Conservation (phyloP, 768 basidiomycete species). For the Panus rudis region DNA sequence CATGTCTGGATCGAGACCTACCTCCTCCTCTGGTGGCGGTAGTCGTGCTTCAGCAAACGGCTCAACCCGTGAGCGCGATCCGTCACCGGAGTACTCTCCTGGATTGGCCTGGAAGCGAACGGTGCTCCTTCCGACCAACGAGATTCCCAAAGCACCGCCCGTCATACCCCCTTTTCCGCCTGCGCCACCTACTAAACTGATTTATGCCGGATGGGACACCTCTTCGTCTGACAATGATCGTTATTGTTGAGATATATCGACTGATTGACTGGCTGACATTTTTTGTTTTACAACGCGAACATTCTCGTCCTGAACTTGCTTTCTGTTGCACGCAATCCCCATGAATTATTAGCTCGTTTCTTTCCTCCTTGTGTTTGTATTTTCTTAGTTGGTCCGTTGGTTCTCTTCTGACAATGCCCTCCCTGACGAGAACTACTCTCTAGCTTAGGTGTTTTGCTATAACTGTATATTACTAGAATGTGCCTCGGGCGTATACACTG, state of each 20-base stretch:
- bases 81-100: slow-evolving; percentile 14
- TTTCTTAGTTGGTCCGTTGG: too few relatives aligned
- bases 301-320: too few relatives aligned
- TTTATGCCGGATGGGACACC: slow-evolving; percentile 15
- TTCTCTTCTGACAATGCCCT: too few relatives aligned
- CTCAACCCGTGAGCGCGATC: slow-evolving; percentile 5
- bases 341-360: too few relatives aligned
- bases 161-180: slow-evolving; percentile 14
- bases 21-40: slow-evolving; percentile 3
- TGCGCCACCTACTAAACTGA: slow-evolving; percentile 13
- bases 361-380: too few relatives aligned
- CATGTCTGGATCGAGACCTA: slow-evolving; percentile 10
- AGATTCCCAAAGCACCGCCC: slow-evolving; percentile 2
- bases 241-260: background rate
- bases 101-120: slow-evolving; percentile 20
- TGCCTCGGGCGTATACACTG: too few relatives aligned
- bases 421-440: too few relatives aligned
- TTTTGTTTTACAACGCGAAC: too few relatives aligned
- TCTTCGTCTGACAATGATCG: slow-evolving; percentile 9
- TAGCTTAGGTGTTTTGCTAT: too few relatives aligned
- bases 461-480: too few relatives aligned
- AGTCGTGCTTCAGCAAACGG: slow-evolving; percentile 6
- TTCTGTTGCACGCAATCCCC: too few relatives aligned
- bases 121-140: slow-evolving; percentile 14
- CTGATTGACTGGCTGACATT: too few relatives aligned